Evolutionary conservation across 208 protist species (phyloP).

Genomic region (Leptomonas pyrrhocoris): DNA sequence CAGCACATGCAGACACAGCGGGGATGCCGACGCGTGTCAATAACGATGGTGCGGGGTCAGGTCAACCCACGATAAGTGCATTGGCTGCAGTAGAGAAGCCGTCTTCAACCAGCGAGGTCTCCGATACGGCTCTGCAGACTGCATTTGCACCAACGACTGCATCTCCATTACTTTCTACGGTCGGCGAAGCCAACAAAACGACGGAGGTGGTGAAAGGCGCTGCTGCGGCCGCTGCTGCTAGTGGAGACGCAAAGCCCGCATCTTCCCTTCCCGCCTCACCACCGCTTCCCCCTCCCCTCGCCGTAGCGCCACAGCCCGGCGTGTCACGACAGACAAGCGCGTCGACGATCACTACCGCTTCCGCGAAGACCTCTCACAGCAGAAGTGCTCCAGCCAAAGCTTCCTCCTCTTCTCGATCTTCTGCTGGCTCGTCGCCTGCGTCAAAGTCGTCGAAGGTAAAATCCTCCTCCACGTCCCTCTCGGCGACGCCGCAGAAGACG

Average conservation of each 20-base stretch:
- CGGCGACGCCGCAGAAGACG: conserved; percentile 1
- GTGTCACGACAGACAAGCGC: background rate
- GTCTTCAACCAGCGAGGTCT: no score
- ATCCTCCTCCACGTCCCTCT: conserved; percentile 14
- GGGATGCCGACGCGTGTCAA: no score
- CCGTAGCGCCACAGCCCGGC: background rate
- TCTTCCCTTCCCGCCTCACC: background rate
- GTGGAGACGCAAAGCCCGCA: background rate
- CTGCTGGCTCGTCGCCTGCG: background rate
- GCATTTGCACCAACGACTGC: no score
- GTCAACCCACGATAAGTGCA: no score
- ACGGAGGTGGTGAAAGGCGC: background rate
- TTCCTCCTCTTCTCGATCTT: background rate
- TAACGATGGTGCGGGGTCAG: no score
- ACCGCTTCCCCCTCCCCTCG: background rate
- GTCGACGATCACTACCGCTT: background rate
- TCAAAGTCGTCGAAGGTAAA: background rate
- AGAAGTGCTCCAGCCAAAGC: background rate
- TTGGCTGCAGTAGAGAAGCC: background rate
- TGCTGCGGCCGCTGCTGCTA: background rate
- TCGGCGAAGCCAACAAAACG: background rate
- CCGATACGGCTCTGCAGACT: no score
- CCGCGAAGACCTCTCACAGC: background rate
- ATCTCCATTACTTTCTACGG: no score
- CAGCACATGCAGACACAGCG: no score